phyloP scores from a whole-genome alignment of 73 alveolate species.

The Urostyla sp. region DNA sequence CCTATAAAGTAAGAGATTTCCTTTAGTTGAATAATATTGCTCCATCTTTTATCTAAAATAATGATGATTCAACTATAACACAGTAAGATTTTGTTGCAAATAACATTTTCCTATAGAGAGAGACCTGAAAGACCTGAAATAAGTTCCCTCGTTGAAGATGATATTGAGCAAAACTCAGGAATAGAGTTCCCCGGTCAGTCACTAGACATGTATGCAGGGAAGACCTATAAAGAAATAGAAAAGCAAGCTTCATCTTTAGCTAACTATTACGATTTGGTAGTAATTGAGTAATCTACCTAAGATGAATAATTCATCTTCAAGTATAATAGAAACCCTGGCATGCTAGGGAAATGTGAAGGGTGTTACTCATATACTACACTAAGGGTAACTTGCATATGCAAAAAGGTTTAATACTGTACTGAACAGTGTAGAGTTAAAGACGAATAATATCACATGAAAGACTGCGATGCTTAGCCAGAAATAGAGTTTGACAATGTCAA shows the following conservation, averaged over 20 bases:
- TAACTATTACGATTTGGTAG: conserved; percentile 3
- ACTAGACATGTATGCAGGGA: conserved; percentile 13
- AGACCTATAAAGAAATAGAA: conserved; percentile 39
- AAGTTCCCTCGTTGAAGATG: not conserved
- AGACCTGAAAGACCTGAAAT: no score
- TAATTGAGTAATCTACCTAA: conserved; percentile 6
- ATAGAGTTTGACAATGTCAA: conserved; percentile 7
- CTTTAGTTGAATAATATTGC: no score
- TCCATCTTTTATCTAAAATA: not conserved
- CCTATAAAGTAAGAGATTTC: no score
- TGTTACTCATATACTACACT: conserved; percentile 65
- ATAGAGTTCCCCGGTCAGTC: conserved; percentile 59
- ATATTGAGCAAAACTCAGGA: conserved; percentile 65
- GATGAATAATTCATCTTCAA: conserved; percentile 47
- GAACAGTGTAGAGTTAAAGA: conserved; percentile 75
- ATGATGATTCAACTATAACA: not conserved
- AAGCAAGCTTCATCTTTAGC: not conserved
- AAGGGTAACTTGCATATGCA: conserved; percentile 67
- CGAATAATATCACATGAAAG: conserved; percentile 69
- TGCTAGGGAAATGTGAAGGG: conserved; percentile 74
- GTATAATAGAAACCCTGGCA: conserved; percentile 23
- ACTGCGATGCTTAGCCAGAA: conserved; percentile 68
- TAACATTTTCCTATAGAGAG: not conserved
- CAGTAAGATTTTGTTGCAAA: not conserved
- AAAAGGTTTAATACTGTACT: conserved; percentile 76